Conservation (phyloP, 352 stramenopile species). For the Globisporangium iwayamae region DNA sequence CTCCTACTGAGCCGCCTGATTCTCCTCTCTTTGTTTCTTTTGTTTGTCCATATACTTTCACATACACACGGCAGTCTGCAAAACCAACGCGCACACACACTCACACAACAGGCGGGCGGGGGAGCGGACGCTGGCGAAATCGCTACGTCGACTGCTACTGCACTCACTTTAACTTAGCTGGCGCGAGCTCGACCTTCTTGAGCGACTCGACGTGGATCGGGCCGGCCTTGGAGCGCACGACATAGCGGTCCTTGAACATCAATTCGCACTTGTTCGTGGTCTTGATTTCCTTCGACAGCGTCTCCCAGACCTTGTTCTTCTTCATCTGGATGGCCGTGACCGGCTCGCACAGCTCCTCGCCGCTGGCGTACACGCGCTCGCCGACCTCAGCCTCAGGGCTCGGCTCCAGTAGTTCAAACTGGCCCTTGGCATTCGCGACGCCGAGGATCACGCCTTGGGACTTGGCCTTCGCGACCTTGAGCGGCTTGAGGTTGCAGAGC, state of each 20-base stretch:
- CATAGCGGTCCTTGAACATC: constrained; percentile 61
- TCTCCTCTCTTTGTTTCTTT: neutral
- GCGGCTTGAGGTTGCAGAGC: constrained; percentile 74
- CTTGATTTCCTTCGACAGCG: constrained; percentile 68
- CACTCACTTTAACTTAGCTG: constrained; percentile 20
- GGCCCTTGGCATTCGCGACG: constrained; percentile 49
- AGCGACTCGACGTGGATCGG: constrained; percentile 61
- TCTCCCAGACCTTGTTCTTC: constrained; percentile 85
- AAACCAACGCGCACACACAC: neutral
- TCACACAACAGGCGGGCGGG: neutral
- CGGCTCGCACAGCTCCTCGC: constrained; percentile 63
- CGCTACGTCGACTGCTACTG: neutral
- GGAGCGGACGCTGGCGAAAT: neutral
- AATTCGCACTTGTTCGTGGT: constrained; percentile 76
- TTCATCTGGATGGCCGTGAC: constrained; percentile 82
- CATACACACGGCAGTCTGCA: constrained; percentile 4
- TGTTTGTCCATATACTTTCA: neutral
- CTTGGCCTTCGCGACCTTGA: constrained; percentile 63
- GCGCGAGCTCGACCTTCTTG: constrained; percentile 39
- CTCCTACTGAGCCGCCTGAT: too few species aligned
- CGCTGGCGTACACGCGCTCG: constrained; percentile 68
- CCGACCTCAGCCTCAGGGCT: constrained; percentile 57
- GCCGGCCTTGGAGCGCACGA: constrained; percentile 49
- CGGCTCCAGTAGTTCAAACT: constrained; percentile 61
- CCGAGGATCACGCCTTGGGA: constrained; percentile 63